phyloP scores from a whole-genome alignment of 805 yeast genomes.

The Hanseniaspora nectarophila region DNA sequence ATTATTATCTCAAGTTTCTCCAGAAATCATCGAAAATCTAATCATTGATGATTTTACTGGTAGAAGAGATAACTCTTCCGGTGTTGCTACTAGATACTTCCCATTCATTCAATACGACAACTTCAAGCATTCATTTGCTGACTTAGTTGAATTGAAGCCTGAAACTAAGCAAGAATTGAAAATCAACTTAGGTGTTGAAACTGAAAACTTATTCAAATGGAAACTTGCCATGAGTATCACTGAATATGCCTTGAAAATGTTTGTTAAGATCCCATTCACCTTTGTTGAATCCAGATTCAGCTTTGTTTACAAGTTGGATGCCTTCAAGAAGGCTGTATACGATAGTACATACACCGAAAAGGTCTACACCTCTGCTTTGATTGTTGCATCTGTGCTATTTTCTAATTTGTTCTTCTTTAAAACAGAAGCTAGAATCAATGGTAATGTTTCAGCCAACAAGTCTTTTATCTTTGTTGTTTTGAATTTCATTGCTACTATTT shows the following conservation, averaged over 20 bases:
- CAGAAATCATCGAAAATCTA: conserved; percentile 3
- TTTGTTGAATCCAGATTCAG: conserved; percentile 10
- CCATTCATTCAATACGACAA: conserved; percentile 31
- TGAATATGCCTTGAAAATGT: conserved; percentile 2
- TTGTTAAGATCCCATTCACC: conserved; percentile 13
- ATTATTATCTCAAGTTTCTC: not conserved
- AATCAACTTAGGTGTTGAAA: conserved; percentile 16
- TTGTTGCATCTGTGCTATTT: conserved; percentile 30
- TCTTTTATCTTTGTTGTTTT: conserved; percentile 32
- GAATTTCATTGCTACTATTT: conserved; percentile 31
- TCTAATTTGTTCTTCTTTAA: conserved; percentile 32
- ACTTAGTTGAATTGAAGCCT: conserved; percentile 25
- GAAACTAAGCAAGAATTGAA: conserved; percentile 17
- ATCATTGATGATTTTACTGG: conserved; percentile 16
- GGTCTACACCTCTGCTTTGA: conserved; percentile 18
- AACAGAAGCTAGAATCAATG: conserved; percentile 21
- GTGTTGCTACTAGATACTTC: conserved; percentile 28
- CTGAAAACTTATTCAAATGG: conserved; percentile 3
- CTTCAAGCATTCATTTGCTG: conserved; percentile 32
- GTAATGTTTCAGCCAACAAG: conserved; percentile 32
- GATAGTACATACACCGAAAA: conserved; percentile 4
- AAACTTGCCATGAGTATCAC: not conserved
- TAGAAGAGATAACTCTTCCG: conserved; percentile 26
- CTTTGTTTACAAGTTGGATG: conserved; percentile 13
- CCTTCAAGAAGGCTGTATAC: conserved; percentile 10